Percentiles rank a stretch among this genome's conserved stretches.
Conservation (phyloP, 441 rosid genomes). For the Syzygium malaccense region DNA sequence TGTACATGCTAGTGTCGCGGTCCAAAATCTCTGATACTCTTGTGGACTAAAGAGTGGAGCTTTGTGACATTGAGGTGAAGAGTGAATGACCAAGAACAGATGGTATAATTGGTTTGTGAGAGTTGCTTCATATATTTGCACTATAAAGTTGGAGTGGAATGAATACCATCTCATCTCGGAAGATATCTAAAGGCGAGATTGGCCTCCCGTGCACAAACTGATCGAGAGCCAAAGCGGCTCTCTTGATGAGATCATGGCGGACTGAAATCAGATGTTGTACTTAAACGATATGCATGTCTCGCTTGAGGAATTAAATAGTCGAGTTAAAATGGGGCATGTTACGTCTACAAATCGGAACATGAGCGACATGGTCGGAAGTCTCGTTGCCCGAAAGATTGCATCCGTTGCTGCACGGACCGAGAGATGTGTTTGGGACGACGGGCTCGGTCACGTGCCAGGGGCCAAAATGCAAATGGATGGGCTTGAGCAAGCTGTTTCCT, state of each 20-base stretch:
- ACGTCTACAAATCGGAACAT: not conserved
- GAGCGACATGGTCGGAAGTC: not conserved
- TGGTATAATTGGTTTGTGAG: not conserved
- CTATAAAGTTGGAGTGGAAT: not conserved
- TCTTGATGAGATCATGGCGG: rapidly evolving
- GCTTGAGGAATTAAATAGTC: rapidly evolving
- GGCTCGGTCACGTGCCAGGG: not conserved
- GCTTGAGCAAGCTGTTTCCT: not conserved
- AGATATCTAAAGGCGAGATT: not conserved
- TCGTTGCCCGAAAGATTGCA: not conserved
- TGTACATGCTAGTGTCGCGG: not conserved
- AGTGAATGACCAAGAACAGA: not conserved
- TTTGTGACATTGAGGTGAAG: not conserved
- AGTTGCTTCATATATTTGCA: not conserved
- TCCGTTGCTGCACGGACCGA: not conserved
- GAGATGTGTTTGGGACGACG: not conserved
- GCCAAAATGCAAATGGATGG: not conserved
- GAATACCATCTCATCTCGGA: not conserved
- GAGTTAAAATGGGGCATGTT: not conserved
- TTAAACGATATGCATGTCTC: not conserved
- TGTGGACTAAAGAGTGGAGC: not conserved
- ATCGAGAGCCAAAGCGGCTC: rapidly evolving
- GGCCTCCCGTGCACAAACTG: rapidly evolving
- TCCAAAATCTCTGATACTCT: not conserved
- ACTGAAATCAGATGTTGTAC: rapidly evolving